Evolutionary conservation across 2,329 filamentous ascomycete genomes (phyloP), one percentile per base, ranked within the genome.

Genomic region (Geoglossum cookeanum): DNA sequence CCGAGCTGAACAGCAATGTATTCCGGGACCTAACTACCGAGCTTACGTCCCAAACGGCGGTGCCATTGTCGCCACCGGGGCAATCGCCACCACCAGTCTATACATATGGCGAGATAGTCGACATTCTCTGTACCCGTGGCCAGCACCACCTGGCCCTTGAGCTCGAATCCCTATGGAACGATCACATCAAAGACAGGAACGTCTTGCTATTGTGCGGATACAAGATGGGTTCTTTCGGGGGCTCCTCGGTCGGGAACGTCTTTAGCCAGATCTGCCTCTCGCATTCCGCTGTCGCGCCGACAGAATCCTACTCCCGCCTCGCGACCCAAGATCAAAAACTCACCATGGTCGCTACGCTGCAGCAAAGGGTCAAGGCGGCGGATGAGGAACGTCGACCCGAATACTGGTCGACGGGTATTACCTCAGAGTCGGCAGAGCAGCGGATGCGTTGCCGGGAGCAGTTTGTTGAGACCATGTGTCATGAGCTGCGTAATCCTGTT

Each of bases 391-490:
- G 5, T 32, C 49, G 49, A 3, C 32, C 33, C 15, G 22, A 35
- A 13, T 33, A 53, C n/a, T 51, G 48, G 48, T 30, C 65, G 63
- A 54, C 65, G 64, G 64, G 62, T 61, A 15, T 63, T 65, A 37
- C 60, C 48, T 80, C 58, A 78, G 78, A 1, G 74, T 80, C 30
- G 76, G 80, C 63, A 75, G 76, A 33, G 79, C 77, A 63, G 71
- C 30, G 17, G 48, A 15, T 51, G 15, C 22, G 82, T 4, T 83
- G 86, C 64, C 87, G 91, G 64, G 84, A 90, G 63, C 85, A 85
- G 61, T 89, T 89, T 63, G 87, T 90, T 64, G 85, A 88, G 67
- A 87, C 87, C 61, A 85, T 82, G 2, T 83, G 78, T 60, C 84
- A 87, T 67, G 84, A 87, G 64, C 84, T 87, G 81, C 78, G 84